Evolutionary conservation across 2,329 filamentous ascomycete species (phyloP), one percentile per base, ranked within the genome.

Genomic region (Fusarium floridanum): DNA sequence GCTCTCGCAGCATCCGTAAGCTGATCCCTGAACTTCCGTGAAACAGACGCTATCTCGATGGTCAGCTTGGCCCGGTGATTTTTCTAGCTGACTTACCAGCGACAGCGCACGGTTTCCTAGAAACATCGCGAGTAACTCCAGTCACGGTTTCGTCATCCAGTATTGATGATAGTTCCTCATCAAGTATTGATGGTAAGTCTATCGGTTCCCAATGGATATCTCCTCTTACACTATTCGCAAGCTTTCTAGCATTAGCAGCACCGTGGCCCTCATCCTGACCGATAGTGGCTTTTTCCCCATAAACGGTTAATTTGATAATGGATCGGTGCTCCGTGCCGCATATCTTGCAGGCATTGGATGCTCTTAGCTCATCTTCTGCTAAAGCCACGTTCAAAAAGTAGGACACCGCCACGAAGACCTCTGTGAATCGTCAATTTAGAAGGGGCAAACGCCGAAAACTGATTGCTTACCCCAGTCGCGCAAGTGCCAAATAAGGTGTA

Each of bases 401-500:
- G 39, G 39, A 41, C 17, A 41, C 39, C 17, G 39, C 39, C 39
- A n/a, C 17, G n/a, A 32, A 9, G 29, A 43, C 27, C 11, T 34
- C 34, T 57, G 62, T 69, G 29, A 45, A n/a, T 22, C 32, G 39
- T 41, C 39, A 41, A 41, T 41, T 41, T 41, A 41, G 37, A 57
- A 20, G 29, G 37, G 36, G 24, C 27, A 43, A 61, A 56, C 27
- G 34, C 53, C 17, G 20, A 45, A 34, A 20, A 39, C 10, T n/a
- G 53, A 7, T 10, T 17, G 56, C 66, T 45, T 59, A 64, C 66
- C 56, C 66, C 66, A 68, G 53, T 41, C 45, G n/a, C 29, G 37
- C 5, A 67, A 64, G 41, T 67, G 60, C 65, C 65, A 67, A 43
- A 67, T 62, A 37, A 67, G 50, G 29, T 67, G 65, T 55, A 63